Base-by-base conservation (phyloP, 2,329 filamentous ascomycete species). In the Venturia pyrina region DNA sequence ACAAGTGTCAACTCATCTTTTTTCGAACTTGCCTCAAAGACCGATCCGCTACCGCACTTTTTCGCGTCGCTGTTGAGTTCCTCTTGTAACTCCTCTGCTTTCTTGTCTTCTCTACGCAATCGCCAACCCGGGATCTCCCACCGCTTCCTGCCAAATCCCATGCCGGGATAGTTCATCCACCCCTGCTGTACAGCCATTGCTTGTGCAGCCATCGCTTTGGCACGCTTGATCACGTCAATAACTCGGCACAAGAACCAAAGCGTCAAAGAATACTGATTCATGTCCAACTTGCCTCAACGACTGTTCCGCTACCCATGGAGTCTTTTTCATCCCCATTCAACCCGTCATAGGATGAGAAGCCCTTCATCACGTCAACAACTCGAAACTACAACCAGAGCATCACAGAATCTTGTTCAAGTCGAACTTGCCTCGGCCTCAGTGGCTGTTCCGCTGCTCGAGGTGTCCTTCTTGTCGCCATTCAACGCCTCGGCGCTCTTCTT, bases 401-500 rank as follows among this genome's bases (percentile, higher is more conserved):
- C 40, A 44, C 3, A 28, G 60, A 44, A 5, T 44, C 28, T 28
- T 32, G 32, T 48, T 64, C 62, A 64, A 50, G 24, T 44, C 62
- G 63, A 57, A 41, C 44, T 24, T 37, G 63, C 64, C 32, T 67
- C 66, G 24, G 44, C 64, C 32, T 67, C 66, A 40, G 44, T 24
- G 3, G 48, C 64, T 19, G 66, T 66, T 28, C 67, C 62, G 64
- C 68, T 65, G 60, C 64, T 63, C 8, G 61, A 57, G 24, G 69
- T 69, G 41, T 79, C 78, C 69, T 79, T 78, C 71, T 78, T 79
- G 5, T 76, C 74, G 59, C 74, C 74, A 28, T 62, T 56, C 21
- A 48, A 19, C 3, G 37, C 62, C 65, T 81, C 78, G 32, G 75
- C 78, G 65, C 75, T 78, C 74, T 79, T 78, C 69, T 78, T 78